These are phyloP conservation scores for Powellomyces hirtus DNA, from an alignment of 192 early-diverging fungal species.

Conservation along the genomic window DNA sequence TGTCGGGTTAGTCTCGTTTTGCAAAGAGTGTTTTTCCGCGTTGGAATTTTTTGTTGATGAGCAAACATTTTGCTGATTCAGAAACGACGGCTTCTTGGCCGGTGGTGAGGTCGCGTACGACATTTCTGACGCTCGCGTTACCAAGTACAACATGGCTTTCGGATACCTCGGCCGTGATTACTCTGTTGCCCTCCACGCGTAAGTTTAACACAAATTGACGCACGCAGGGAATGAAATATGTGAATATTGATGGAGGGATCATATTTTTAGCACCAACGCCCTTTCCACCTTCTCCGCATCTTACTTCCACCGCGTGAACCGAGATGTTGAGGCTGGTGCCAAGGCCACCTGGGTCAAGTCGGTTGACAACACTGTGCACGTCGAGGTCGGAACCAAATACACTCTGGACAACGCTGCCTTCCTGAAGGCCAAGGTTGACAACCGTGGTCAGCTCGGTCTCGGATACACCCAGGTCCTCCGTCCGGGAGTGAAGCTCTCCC, in stretches of 20 bases:
- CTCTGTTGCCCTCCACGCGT: slow-evolving; percentile 83
- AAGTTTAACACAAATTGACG: slow-evolving; percentile 25
- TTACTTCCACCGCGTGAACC: slow-evolving; percentile 95
- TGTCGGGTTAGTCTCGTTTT: no score
- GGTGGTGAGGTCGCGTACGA: slow-evolving; percentile 97
- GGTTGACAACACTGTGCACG: slow-evolving; percentile 63
- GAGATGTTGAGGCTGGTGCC: slow-evolving; percentile 91
- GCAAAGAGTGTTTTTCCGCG: no score
- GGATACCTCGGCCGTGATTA: slow-evolving; percentile 90
- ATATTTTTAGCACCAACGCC: slow-evolving; percentile 82
- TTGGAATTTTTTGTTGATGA: no score
- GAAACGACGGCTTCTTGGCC: slow-evolving; percentile 82
- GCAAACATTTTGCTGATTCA: not conserved
- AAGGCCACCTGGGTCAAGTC: slow-evolving; percentile 87
- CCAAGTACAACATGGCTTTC: slow-evolving; percentile 83
- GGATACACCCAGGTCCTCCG: slow-evolving; percentile 92
- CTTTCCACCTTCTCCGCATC: slow-evolving; percentile 86
- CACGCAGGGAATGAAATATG: no score
- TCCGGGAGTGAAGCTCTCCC: slow-evolving; percentile 88
- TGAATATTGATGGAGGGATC: no score
- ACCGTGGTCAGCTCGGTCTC: slow-evolving; percentile 81
- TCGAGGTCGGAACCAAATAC: slow-evolving; percentile 96
- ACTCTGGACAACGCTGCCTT: slow-evolving; percentile 83
- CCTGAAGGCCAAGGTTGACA: slow-evolving; percentile 74
- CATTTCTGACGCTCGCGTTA: slow-evolving; percentile 80